A percentile compares a stretch with the other conserved stretches of the same genome.
Conservation (phyloP, 2,329 filamentous ascomycete genomes). For the Cryphonectria parasitica region DNA sequence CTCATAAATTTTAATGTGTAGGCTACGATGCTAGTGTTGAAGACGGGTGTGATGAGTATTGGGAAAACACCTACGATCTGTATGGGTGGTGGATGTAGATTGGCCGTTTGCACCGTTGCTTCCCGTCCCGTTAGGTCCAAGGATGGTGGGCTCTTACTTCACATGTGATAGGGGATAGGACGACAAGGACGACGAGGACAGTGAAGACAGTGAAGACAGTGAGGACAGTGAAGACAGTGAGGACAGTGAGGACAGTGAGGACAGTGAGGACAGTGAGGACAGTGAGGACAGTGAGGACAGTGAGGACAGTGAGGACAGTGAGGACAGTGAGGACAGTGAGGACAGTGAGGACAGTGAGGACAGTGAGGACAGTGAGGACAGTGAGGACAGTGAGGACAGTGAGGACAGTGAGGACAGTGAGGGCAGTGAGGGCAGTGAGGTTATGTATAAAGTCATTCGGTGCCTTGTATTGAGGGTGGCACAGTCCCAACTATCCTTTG, state of each 20-base stretch:
- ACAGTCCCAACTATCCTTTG: not conserved
- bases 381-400: no score
- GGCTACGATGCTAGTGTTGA: not conserved
- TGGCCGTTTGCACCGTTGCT: not conserved
- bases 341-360: no score
- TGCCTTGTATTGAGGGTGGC: slow-evolving; percentile 3
- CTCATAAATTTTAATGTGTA: not conserved
- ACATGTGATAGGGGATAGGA: not conserved
- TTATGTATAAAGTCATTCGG: not conserved
- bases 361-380: no score
- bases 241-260: no score
- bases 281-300: no score
- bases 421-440: not conserved
- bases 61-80: not conserved
- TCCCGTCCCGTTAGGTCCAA: not conserved
- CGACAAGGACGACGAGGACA: no score
- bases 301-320: no score
- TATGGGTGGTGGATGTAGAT: not conserved
- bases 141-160: not conserved
- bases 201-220: no score
- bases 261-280: no score
- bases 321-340: no score
- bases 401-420: no score
- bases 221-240: no score
- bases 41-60: not conserved